phyloP scores from a whole-genome alignment of 2,329 filamentous ascomycete species.

The Monosporascus sp. region DNA sequence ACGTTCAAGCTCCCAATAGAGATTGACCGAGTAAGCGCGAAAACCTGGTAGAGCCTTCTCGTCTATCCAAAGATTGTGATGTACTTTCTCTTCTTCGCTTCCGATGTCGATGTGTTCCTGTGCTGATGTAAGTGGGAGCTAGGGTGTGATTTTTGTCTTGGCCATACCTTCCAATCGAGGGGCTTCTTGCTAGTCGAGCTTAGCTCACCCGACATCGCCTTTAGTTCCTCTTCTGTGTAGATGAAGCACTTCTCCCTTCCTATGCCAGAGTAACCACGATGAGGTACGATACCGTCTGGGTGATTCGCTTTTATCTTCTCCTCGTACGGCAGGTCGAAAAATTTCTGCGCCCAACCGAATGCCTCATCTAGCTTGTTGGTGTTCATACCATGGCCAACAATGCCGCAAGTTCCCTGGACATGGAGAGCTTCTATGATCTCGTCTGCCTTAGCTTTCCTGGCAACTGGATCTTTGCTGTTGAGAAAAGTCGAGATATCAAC shows the following conservation, averaged over 20 bases:
- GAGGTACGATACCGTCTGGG: constrained; percentile 12
- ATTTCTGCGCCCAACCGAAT: constrained; percentile 12
- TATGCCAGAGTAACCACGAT: constrained; percentile 17
- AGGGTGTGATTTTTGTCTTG: not conserved
- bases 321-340: constrained; percentile 15
- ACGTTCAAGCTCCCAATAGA: constrained; percentile 20
- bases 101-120: constrained; percentile 40
- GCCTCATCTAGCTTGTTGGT: constrained; percentile 11
- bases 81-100: constrained; percentile 33
- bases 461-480: not conserved
- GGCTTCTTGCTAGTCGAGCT: not conserved
- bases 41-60: constrained; percentile 39
- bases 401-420: constrained; percentile 8
- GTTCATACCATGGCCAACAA: constrained; percentile 12
- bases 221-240: constrained; percentile 12
- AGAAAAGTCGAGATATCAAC: constrained; percentile 9
- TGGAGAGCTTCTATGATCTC: constrained; percentile 13
- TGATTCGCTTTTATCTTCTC: constrained; percentile 20
- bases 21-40: constrained; percentile 27
- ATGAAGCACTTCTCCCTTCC: constrained; percentile 18
- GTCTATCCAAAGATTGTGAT: constrained; percentile 43
- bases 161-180: too few species aligned
- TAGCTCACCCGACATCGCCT: constrained; percentile 1
- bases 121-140: not conserved
- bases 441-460: constrained; percentile 1